Conservation (phyloP, 2,329 filamentous ascomycete genomes). For the Lecanosticta acicola region DNA sequence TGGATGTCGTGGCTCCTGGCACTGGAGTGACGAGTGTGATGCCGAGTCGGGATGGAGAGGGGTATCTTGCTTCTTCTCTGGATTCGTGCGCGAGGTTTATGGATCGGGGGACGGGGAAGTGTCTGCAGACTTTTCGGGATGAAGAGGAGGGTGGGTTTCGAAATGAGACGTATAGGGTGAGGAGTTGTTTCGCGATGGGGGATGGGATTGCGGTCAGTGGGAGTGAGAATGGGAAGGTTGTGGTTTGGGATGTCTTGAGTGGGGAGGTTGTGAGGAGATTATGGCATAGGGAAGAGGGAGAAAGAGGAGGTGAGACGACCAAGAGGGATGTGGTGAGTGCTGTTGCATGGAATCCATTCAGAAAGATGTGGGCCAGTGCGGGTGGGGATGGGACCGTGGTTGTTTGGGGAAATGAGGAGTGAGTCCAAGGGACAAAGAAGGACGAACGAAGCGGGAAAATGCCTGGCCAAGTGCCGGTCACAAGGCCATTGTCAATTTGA, state of each 20-base stretch:
- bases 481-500: no score
- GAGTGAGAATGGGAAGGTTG: constrained; percentile 68
- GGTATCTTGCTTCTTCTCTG: constrained; percentile 66
- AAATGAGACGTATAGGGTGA: constrained; percentile 68
- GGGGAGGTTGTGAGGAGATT: constrained; percentile 63
- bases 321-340: constrained; percentile 43
- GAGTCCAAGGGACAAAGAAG: no score
- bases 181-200: constrained; percentile 66
- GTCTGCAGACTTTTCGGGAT: constrained; percentile 65
- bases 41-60: constrained; percentile 66
- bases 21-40: constrained; percentile 65
- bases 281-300: constrained; percentile 33
- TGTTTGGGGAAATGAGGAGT: constrained; percentile 28
- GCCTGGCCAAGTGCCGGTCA: no score
- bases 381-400: constrained; percentile 44
- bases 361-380: constrained; percentile 46
- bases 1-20: constrained; percentile 57
- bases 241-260: constrained; percentile 79
- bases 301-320: constrained; percentile 31
- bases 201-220: constrained; percentile 77
- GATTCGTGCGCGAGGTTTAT: constrained; percentile 75
- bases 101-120: constrained; percentile 67
- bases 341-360: constrained; percentile 43
- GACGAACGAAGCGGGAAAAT: no score
- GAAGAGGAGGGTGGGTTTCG: constrained; percentile 38